Percentiles rank a stretch among this genome's conserved stretches.
Evolutionary conservation across 257 asterid species (phyloP).

Genomic region (Craterostigma plantagineum): DNA sequence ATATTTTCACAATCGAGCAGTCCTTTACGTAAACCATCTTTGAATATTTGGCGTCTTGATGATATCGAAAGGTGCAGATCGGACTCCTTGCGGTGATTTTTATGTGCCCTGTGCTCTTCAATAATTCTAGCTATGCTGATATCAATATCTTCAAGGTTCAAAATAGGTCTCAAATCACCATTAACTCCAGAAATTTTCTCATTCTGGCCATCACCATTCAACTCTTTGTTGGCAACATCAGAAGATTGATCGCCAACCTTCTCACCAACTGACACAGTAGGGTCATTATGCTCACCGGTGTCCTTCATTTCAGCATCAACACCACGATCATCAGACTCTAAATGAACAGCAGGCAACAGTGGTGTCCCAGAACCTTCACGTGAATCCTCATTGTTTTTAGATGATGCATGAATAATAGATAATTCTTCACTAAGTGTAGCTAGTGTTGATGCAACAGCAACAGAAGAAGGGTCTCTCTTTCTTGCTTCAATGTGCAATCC

Average conservation of each 20-base stretch:
- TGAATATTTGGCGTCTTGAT: slow-evolving; percentile 31
- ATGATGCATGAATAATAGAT: slow-evolving; percentile 33
- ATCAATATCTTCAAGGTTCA: too few relatives aligned
- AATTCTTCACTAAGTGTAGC: slow-evolving; percentile 63
- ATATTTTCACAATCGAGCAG: slow-evolving; percentile 37
- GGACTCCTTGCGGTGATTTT: slow-evolving; percentile 34
- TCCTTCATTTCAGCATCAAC: slow-evolving; percentile 41
- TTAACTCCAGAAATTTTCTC: too few relatives aligned
- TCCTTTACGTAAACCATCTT: slow-evolving; percentile 38
- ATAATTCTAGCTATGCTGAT: slow-evolving; percentile 1
- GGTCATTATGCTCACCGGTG: slow-evolving; percentile 9
- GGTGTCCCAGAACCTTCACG: slow-evolving; percentile 28
- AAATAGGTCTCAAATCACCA: too few relatives aligned
- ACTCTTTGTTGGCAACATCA: too few relatives aligned
- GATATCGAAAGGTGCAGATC: slow-evolving; percentile 37
- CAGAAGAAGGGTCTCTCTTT: slow-evolving; percentile 79
- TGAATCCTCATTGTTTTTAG: slow-evolving; percentile 38
- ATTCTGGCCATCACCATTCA: too few relatives aligned
- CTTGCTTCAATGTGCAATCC: slow-evolving; percentile 37
- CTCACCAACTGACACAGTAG: too few relatives aligned
- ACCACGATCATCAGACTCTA: slow-evolving; percentile 52
- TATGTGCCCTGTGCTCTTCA: slow-evolving; percentile 45
- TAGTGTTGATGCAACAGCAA: slow-evolving; percentile 77
- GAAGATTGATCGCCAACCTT: too few relatives aligned
- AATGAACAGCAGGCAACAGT: slow-evolving; percentile 38